Conservation (phyloP, 2,329 filamentous ascomycete species). For the Fusarium coicis region DNA sequence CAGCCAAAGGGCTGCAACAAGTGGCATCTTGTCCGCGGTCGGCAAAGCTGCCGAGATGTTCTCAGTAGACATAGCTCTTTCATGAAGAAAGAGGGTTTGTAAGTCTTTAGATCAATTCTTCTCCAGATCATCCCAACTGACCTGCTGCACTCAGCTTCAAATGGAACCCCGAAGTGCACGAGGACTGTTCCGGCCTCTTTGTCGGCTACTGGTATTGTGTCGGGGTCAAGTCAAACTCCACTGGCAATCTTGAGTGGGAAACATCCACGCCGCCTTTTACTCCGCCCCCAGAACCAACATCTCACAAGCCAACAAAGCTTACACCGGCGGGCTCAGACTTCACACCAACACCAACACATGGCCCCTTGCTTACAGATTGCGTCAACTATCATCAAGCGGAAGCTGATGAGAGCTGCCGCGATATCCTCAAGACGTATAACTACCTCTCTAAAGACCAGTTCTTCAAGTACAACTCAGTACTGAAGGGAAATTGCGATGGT, state of each 20-base stretch:
- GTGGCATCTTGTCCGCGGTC: neutral
- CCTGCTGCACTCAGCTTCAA: too few species aligned
- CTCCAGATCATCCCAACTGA: too few species aligned
- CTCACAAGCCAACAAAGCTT: rapidly evolving
- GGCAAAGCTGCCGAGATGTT: neutral
- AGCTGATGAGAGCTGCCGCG: neutral
- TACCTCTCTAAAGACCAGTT: neutral
- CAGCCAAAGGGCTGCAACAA: neutral
- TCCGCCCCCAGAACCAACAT: neutral
- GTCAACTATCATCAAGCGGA: neutral
- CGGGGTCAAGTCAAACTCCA: rapidly evolving
- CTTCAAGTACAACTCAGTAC: neutral
- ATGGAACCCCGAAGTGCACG: neutral
- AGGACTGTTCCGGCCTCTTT: rapidly evolving
- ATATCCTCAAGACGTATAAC: neutral
- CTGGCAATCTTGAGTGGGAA: neutral
- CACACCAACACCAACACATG: neutral
- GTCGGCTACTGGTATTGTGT: neutral
- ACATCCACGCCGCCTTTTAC: neutral
- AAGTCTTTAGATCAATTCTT: neutral
- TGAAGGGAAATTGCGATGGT: neutral
- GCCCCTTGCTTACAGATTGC: neutral
- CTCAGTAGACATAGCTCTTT: neutral
- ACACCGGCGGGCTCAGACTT: rapidly evolving
- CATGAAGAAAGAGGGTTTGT: neutral